These are phyloP conservation scores for Emmonsiellopsis sp. DNA, from an alignment of 2,329 filamentous ascomycete species.

Conservation along the genomic window DNA sequence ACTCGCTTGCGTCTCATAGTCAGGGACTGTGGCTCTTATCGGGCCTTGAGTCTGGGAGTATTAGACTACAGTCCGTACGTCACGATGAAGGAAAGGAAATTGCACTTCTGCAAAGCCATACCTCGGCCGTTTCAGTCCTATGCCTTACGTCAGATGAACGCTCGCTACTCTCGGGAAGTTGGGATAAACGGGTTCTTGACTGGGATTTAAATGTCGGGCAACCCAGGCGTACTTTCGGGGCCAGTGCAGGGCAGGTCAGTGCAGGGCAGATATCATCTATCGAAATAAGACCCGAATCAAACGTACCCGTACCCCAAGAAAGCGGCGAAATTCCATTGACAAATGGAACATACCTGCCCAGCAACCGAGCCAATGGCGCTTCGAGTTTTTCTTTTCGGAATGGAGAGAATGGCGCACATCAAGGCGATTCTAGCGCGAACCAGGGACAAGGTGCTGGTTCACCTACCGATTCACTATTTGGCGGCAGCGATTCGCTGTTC, in stretches of 20 bases:
- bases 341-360: slow-evolving; percentile 67
- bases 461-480: slow-evolving; percentile 70
- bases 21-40: slow-evolving; percentile 86
- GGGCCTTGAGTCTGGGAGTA: slow-evolving; percentile 79
- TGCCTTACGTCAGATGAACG: slow-evolving; percentile 74
- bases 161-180: slow-evolving; percentile 82
- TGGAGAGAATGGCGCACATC: slow-evolving; percentile 13
- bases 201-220: slow-evolving; percentile 90
- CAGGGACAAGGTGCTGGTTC: slow-evolving; percentile 51
- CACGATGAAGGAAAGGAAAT: slow-evolving; percentile 94
- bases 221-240: slow-evolving; percentile 64
- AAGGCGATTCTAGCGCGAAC: slow-evolving; percentile 19
- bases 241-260: slow-evolving; percentile 65
- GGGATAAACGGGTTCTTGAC: slow-evolving; percentile 89
- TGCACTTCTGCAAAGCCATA: slow-evolving; percentile 68
- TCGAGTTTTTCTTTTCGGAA: slow-evolving; percentile 44
- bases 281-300: slow-evolving; percentile 70
- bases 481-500: slow-evolving; percentile 74
- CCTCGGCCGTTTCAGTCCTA: slow-evolving; percentile 83
- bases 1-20: slow-evolving; percentile 84
- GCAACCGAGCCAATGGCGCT: slow-evolving; percentile 53
- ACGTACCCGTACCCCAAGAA: slow-evolving; percentile 64
- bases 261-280: slow-evolving; percentile 81
- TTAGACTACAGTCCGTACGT: slow-evolving; percentile 85
- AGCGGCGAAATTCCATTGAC: slow-evolving; percentile 44